phyloP scores from a whole-genome alignment of 805 yeast genomes.

The Ogataea zsoltii region DNA sequence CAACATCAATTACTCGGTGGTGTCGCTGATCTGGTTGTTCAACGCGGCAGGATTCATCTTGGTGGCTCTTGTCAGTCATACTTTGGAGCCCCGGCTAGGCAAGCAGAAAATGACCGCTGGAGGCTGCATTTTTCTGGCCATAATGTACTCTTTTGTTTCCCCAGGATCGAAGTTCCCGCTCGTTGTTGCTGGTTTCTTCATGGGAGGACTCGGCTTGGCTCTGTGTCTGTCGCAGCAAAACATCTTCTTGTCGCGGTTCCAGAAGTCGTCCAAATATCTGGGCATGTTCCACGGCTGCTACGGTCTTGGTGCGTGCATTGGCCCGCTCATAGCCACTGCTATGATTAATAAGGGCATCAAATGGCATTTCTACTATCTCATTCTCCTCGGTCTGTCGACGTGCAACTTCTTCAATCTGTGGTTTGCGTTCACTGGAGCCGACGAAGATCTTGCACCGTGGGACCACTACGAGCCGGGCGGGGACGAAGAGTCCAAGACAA shows the following conservation, averaged over 20 bases:
- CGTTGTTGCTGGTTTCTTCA: slow-evolving; percentile 49
- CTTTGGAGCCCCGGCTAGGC: slow-evolving; percentile 43
- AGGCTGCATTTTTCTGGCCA: slow-evolving; percentile 39
- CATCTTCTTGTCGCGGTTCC: slow-evolving; percentile 49
- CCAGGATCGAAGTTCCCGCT: slow-evolving; percentile 51
- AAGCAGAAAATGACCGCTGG: slow-evolving; percentile 39
- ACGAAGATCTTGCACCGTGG: slow-evolving; percentile 43
- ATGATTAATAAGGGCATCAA: slow-evolving; percentile 48
- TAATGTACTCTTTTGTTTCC: slow-evolving; percentile 47
- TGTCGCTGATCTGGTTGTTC: slow-evolving; percentile 58
- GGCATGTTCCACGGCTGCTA: slow-evolving; percentile 68
- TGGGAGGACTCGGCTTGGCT: slow-evolving; percentile 62
- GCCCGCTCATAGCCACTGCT: slow-evolving; percentile 64
- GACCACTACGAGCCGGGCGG: slow-evolving; percentile 28
- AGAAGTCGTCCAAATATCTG: slow-evolving; percentile 56
- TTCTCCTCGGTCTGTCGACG: slow-evolving; percentile 44
- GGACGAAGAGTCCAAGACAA: not conserved
- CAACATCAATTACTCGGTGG: slow-evolving; percentile 49
- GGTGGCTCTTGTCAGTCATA: slow-evolving; percentile 51
- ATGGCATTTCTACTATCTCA: slow-evolving; percentile 58
- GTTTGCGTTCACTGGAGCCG: slow-evolving; percentile 50
- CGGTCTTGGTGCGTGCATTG: slow-evolving; percentile 70
- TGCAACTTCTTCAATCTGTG: slow-evolving; percentile 37
- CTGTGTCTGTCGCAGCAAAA: slow-evolving; percentile 50
- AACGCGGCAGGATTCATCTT: slow-evolving; percentile 56